Conservation (phyloP, 306 rosid species). For the Begonia masoniana region DNA sequence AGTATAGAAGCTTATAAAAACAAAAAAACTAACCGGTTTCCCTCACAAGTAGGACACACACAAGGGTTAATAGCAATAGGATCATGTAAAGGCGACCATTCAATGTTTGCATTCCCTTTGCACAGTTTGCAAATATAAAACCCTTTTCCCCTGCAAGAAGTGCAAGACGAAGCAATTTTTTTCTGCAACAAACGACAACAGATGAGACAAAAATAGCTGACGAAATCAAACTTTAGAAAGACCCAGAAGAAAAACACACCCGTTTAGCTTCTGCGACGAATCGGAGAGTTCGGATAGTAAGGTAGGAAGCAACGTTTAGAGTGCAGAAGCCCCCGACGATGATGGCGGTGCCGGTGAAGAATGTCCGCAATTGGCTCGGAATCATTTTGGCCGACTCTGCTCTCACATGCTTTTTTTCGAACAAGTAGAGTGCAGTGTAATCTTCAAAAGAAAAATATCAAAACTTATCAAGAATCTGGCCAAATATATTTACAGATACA, state of each 20-base stretch:
- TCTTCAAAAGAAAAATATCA: too few relatives aligned
- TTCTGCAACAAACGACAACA: constrained; percentile 24
- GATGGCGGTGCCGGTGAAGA: constrained; percentile 30
- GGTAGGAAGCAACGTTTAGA: constrained; percentile 48
- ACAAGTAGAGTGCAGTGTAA: neutral
- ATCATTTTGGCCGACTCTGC: constrained; percentile 21
- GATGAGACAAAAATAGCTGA: neutral
- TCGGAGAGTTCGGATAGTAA: constrained; percentile 42
- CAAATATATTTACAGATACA: too few relatives aligned
- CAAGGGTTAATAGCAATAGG: constrained; percentile 91
- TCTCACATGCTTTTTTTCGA: neutral
- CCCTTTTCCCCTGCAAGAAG: constrained; percentile 66
- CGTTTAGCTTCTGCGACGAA: constrained; percentile 46
- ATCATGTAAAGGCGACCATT: constrained; percentile 81
- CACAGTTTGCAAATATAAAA: constrained; percentile 81
- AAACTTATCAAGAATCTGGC: too few relatives aligned
- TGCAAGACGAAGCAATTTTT: constrained; percentile 52
- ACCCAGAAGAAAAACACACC: constrained; percentile 22
- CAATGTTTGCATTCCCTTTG: constrained; percentile 50
- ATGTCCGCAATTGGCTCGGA: constrained; percentile 25
- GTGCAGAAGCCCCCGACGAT: constrained; percentile 51
- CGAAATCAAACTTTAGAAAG: neutral
- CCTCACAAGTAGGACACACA: constrained; percentile 89
- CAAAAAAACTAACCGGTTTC: constrained; percentile 48
- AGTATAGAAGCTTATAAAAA: too few relatives aligned